Evolutionary conservation across 208 protist species (phyloP).

Genomic region (Trichomonas gallinae): DNA sequence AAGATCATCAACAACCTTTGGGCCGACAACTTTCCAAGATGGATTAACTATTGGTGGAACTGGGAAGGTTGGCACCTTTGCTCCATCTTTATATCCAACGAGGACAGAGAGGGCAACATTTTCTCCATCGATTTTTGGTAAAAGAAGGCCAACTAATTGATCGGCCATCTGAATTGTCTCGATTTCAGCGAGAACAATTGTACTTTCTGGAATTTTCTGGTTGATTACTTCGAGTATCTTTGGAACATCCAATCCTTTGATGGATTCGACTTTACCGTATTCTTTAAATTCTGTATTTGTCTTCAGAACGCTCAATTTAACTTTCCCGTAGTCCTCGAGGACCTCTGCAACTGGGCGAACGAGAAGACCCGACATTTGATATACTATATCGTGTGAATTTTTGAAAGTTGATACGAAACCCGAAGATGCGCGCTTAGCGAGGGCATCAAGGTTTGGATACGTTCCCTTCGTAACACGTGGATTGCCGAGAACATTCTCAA

Average conservation of each 20-base stretch:
- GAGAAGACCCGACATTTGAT: neutral
- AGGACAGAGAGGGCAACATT: neutral
- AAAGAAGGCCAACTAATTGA: neutral
- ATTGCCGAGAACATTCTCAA: neutral
- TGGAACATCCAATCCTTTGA: neutral
- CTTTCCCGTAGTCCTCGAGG: neutral
- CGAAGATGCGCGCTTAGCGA: neutral
- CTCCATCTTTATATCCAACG: neutral
- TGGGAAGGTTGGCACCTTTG: neutral
- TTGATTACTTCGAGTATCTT: neutral
- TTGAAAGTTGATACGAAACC: neutral
- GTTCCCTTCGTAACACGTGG: neutral
- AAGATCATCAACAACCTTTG: neutral
- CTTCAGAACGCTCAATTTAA: neutral
- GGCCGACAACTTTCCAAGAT: slow-evolving; percentile 10
- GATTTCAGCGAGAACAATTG: neutral
- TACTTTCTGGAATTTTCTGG: neutral
- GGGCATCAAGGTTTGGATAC: neutral
- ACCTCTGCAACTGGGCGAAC: neutral
- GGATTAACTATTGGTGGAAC: neutral
- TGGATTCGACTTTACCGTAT: neutral
- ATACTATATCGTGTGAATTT: neutral
- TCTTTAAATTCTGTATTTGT: neutral
- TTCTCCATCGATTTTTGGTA: neutral
- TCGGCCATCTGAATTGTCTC: neutral